Percentiles rank a stretch among this genome's conserved stretches.
phyloP scores from a whole-genome alignment of 768 basidiomycete species.

The Cyclocybe cylindracea region DNA sequence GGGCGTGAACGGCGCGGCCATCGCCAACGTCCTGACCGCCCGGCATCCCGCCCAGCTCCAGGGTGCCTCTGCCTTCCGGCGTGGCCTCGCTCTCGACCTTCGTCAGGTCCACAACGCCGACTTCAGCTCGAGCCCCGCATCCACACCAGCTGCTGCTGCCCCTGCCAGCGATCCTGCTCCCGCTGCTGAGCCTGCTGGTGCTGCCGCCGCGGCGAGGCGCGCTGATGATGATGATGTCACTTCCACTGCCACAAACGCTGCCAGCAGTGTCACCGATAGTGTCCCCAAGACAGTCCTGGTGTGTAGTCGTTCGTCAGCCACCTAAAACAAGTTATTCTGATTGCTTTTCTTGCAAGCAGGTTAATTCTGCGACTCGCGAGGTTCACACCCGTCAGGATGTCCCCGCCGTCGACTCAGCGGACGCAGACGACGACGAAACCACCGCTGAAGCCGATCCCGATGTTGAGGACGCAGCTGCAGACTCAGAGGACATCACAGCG shows the following conservation, averaged over 20 bases:
- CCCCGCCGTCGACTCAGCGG: neutral
- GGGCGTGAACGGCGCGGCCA: slow-evolving; percentile 17
- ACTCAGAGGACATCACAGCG: too few species aligned
- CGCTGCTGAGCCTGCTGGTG: neutral
- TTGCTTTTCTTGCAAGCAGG: too few species aligned
- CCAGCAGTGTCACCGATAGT: too few species aligned
- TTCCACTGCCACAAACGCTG: too few species aligned
- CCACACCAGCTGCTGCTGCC: neutral
- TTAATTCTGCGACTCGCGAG: neutral
- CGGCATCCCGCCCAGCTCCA: neutral
- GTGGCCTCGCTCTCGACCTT: neutral
- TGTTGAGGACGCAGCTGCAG: neutral
- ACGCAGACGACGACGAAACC: neutral
- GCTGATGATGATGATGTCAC: neutral
- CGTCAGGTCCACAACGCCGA: slow-evolving; percentile 24
- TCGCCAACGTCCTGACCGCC: slow-evolving; percentile 13
- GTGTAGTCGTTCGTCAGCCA: too few species aligned
- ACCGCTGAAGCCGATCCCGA: neutral
- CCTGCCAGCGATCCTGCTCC: neutral
- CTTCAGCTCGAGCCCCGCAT: slow-evolving; percentile 14
- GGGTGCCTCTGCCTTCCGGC: neutral
- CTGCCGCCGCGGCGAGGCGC: neutral
- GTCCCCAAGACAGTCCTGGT: too few species aligned
- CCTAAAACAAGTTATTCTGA: too few species aligned
- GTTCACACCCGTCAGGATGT: neutral